Conservation (phyloP, 441 rosid genomes). For the Omphalea diandra region DNA sequence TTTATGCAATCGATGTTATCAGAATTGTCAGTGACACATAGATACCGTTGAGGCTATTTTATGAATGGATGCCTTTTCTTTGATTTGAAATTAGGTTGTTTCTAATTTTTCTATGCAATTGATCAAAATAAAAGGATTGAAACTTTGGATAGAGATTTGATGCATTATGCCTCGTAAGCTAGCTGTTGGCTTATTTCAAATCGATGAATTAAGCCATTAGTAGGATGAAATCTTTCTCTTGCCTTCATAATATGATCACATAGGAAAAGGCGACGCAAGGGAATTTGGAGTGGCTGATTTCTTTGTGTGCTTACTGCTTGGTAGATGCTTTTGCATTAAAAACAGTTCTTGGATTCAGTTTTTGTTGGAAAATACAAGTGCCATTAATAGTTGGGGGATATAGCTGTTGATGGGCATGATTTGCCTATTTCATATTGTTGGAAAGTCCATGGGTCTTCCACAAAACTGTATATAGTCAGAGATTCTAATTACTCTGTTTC, state of each 20-base stretch:
- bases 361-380: neutral
- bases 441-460: too few species aligned
- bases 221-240: neutral
- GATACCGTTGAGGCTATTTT: too few species aligned
- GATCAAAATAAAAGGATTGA: neutral
- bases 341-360: neutral
- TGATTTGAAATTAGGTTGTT: neutral
- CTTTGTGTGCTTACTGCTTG: neutral
- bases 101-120: neutral
- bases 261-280: neutral
- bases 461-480: too few species aligned
- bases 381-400: neutral
- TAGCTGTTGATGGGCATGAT: neutral
- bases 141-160: neutral
- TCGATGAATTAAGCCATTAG: neutral
- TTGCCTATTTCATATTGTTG: neutral
- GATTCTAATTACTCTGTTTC: too few species aligned
- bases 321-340: neutral
- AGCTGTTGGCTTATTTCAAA: neutral
- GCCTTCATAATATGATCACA: neutral
- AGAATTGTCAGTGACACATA: constrained; percentile 8
- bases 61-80: neutral
- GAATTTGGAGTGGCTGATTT: neutral
- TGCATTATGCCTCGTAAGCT: neutral
- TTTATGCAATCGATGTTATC: constrained; percentile 15